Evolutionary conservation across 306 rosid genomes (phyloP).

Genomic region (Hippophae tibetana): DNA sequence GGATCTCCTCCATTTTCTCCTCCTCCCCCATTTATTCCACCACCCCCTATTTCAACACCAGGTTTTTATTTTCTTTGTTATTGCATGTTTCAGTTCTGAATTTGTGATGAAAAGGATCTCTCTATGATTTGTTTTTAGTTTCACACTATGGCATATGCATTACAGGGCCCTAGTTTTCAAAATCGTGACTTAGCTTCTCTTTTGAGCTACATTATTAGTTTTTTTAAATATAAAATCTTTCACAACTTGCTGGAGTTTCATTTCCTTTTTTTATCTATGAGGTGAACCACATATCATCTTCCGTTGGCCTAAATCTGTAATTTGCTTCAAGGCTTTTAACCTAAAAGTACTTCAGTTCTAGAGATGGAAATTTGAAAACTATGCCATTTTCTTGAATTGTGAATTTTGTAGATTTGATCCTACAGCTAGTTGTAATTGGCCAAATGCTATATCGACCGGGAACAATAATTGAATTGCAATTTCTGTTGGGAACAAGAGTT

Average conservation of each 20-base stretch:
- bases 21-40: constrained; percentile 97
- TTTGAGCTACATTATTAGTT: background rate
- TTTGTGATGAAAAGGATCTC: constrained; percentile 4
- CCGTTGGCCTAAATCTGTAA: background rate
- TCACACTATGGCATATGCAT: background rate
- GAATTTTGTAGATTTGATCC: background rate
- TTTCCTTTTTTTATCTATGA: background rate
- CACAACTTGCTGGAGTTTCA: too few species aligned
- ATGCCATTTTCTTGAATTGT: constrained; percentile 3
- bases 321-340: background rate
- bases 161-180: too few species aligned
- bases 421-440: background rate
- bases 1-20: constrained; percentile 99
- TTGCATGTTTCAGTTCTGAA: background rate
- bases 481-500: background rate
- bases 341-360: background rate
- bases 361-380: background rate
- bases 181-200: background rate
- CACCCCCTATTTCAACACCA: constrained; percentile 74
- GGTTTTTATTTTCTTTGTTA: constrained; percentile 36
- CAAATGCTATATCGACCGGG: constrained; percentile 5
- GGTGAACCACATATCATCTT: constrained; percentile 7
- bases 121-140: background rate
- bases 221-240: too few species aligned
- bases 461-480: constrained; percentile 1